These are phyloP conservation scores for Pythium pyrilobum DNA, from an alignment of 352 stramenopile genomes.

Conservation along the genomic window DNA sequence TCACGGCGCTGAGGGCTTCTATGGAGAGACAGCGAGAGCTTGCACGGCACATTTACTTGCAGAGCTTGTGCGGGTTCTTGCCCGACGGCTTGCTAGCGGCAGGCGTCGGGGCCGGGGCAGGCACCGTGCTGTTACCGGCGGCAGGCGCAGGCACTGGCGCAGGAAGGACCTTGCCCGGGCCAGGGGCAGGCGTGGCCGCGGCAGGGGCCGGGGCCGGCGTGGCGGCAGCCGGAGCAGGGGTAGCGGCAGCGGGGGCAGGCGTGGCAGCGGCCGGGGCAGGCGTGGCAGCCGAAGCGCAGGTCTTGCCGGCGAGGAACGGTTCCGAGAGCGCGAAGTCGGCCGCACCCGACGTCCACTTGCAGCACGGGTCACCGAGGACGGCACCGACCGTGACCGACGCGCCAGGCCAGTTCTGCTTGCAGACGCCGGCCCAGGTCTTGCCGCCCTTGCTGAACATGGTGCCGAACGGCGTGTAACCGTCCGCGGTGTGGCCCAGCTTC, in stretches of 20 bases:
- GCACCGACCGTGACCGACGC: not conserved
- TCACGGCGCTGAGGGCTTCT: conserved; percentile 5
- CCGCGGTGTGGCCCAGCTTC: conserved; percentile 1
- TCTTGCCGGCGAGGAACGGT: not conserved
- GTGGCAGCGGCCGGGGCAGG: not conserved
- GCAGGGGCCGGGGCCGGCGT: not conserved
- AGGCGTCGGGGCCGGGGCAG: not conserved
- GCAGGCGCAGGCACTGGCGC: not conserved
- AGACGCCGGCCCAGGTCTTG: conserved; percentile 7
- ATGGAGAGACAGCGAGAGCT: conserved; percentile 1
- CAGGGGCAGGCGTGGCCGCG: not conserved
- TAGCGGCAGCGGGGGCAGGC: not conserved
- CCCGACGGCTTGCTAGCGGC: not conserved
- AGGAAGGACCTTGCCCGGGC: not conserved
- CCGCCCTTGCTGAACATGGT: conserved; percentile 1
- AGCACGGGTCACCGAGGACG: conserved; percentile 14
- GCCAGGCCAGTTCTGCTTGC: conserved; percentile 13
- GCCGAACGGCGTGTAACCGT: conserved; percentile 6
- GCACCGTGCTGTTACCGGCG: not conserved
- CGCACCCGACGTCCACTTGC: conserved; percentile 6
- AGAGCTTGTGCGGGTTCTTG: conserved; percentile 8
- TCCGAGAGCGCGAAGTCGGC: not conserved
- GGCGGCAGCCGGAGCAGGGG: not conserved
- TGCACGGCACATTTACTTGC: not conserved
- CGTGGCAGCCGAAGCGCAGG: not conserved